Percentiles rank a stretch among this genome's conserved stretches.
Evolutionary conservation across 1,139 yeast species (phyloP).

Genomic region (Meyerozyma smithsonii): DNA sequence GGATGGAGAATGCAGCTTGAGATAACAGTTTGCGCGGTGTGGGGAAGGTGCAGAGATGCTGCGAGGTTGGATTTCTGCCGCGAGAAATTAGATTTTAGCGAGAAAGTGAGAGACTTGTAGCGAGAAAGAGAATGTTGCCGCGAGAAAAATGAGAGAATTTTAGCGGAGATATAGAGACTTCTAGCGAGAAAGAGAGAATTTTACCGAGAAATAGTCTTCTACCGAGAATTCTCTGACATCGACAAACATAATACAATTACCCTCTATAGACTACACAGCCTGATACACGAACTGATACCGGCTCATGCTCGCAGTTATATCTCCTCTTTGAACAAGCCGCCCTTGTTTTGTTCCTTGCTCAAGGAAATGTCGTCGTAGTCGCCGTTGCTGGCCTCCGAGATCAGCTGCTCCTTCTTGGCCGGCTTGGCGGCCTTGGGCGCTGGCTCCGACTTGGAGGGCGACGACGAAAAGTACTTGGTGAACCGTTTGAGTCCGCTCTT

Average conservation of each 20-base stretch:
- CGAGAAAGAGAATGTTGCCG: too few relatives aligned
- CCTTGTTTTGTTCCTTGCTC: constrained; percentile 19
- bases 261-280: constrained; percentile 2
- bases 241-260: not conserved
- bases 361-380: constrained; percentile 26
- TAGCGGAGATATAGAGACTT: too few relatives aligned
- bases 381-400: constrained; percentile 14
- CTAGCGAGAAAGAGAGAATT: too few relatives aligned
- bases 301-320: constrained; percentile 17
- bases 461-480: constrained; percentile 2
- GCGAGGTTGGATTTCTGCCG: too few relatives aligned
- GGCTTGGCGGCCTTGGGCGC: constrained; percentile 7
- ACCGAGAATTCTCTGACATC: too few relatives aligned
- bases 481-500: constrained; percentile 1
- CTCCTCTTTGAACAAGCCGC: constrained; percentile 44
- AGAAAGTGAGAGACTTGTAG: too few relatives aligned
- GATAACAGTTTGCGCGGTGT: too few relatives aligned
- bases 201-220: too few relatives aligned
- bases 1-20: not conserved
- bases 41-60: too few relatives aligned
- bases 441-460: too few relatives aligned
- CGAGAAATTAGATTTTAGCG: too few relatives aligned
- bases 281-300: constrained; percentile 1
- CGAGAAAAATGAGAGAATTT: too few relatives aligned
- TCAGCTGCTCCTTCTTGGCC: constrained; percentile 11